phyloP scores from a whole-genome alignment of 768 basidiomycete species.

The Roridomyces roridus region DNA sequence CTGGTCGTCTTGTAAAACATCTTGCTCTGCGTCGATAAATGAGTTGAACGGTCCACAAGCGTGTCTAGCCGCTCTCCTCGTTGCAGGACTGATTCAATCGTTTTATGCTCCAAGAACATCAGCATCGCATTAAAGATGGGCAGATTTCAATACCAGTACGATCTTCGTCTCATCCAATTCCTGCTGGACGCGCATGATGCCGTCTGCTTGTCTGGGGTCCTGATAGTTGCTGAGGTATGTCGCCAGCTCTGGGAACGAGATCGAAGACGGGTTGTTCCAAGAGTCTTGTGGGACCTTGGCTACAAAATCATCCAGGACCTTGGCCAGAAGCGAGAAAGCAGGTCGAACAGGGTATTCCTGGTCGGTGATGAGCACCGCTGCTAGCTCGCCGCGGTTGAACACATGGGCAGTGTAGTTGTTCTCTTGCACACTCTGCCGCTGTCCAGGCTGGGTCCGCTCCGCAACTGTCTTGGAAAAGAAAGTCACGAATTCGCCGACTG shows the following conservation, averaged over 20 bases:
- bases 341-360: slow-evolving; percentile 96
- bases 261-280: slow-evolving; percentile 67
- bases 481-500: slow-evolving; percentile 89
- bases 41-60: slow-evolving; percentile 91
- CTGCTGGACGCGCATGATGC: slow-evolving; percentile 97
- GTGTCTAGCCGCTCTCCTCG: slow-evolving; percentile 97
- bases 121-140: slow-evolving; percentile 11
- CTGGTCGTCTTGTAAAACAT: slow-evolving; percentile 99
- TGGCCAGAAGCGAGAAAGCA: slow-evolving; percentile 93
- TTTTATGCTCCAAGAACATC: slow-evolving; percentile 82
- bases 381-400: slow-evolving; percentile 81
- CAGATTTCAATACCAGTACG: slow-evolving; percentile 69
- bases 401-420: slow-evolving; percentile 93
- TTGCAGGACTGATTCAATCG: slow-evolving; percentile 95
- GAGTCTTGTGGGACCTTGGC: slow-evolving; percentile 77
- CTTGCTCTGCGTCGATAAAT: slow-evolving; percentile 89
- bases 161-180: slow-evolving; percentile 99
- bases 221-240: slow-evolving; percentile 91
- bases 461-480: slow-evolving; percentile 95
- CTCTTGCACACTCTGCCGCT: slow-evolving; percentile 94
- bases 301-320: slow-evolving; percentile 91
- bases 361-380: slow-evolving; percentile 93
- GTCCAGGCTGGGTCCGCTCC: slow-evolving; percentile 85
- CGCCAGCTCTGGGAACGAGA: slow-evolving; percentile 78
- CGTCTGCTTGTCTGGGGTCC: slow-evolving; percentile 95